Evolutionary conservation across 371 early-diverging fungal species (phyloP), one percentile per base, ranked within the genome.

Genomic region (Apophysomyces trapeziformis): DNA sequence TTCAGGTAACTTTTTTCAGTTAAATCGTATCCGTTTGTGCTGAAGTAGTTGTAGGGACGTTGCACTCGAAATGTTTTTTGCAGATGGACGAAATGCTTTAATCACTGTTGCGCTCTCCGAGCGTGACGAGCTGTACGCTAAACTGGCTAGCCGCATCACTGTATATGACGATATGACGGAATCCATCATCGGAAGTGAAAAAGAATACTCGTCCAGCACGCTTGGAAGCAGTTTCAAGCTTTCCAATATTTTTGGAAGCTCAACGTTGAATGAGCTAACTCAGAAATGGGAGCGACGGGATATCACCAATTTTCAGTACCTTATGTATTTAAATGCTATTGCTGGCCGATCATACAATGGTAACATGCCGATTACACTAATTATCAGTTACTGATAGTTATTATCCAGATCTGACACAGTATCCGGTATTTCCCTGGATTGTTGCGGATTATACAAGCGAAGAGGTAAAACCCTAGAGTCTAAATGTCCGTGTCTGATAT

Each of bases 241-340:
- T 60, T 74, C 79, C 7, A 79, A 74, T 38, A 68, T 92, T n/a
- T 89, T 89, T 70, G 89, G 89, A 6, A 88, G 85, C 8, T 87
- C 90, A 3, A 88, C 89, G 1, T 74, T 93, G 32, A 78, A 78
- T 5, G 90, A 89, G 39, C 72, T 93, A 59, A 90, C 92, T 0
- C 78, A 80, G 54, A 77, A 84, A 47, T 95, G 96, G 96, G 85
- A 86, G 50, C 80, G 80, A 32, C 82, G 89, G 18, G 92, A 93
- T 70, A 91, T 95, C 13, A 88, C 89, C 38, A 95, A 94, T 68
- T 95, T 92, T 69, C 93, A 93, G 71, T 95, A 95, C 61, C 67
- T 95, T 32, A 93, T 95, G 93, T 88, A 90, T 61, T 78, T 95
- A 18, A 95, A 95, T 72, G 93, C 92, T 0, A 82, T 93, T 61